phyloP scores from a whole-genome alignment of 1,284 basidiomycete species.

The Trichosporon sp. region DNA sequence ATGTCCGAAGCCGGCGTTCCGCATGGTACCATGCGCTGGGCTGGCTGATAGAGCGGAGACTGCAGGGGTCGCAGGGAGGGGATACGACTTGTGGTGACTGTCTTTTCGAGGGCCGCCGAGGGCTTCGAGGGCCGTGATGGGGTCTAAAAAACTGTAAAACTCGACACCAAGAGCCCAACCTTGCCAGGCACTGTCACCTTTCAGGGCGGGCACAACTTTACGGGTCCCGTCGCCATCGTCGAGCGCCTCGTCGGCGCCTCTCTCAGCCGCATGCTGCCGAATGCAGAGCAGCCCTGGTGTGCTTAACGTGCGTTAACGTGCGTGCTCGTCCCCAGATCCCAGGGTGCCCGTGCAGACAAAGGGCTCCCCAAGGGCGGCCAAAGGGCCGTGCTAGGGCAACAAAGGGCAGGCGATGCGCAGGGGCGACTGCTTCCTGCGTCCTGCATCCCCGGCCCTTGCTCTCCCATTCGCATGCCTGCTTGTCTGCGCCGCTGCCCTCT shows the following conservation, averaged over 20 bases:
- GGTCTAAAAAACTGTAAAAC: not conserved
- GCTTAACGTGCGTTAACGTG: not conserved
- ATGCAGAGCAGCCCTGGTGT: too few species aligned
- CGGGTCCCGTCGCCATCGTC: not conserved
- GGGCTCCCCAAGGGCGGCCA: not conserved
- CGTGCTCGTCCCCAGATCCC: not conserved
- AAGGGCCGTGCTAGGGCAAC: not conserved
- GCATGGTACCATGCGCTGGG: not conserved
- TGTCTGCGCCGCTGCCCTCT: too few species aligned
- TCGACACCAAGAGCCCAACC: not conserved
- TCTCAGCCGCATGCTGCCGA: not conserved
- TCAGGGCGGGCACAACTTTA: not conserved
- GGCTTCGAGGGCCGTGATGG: not conserved
- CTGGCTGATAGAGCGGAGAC: not conserved
- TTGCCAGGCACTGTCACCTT: conserved; percentile 3
- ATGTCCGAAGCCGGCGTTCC: not conserved
- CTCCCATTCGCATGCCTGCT: not conserved
- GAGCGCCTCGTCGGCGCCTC: not conserved
- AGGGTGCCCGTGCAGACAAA: not conserved
- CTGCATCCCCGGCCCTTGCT: not conserved
- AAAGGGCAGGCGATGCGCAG: not conserved
- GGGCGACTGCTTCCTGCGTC: not conserved
- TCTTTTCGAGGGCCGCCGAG: not conserved
- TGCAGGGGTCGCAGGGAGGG: not conserved
- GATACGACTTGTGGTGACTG: not conserved